Percentiles rank a stretch among this genome's conserved stretches.
phyloP scores from a whole-genome alignment of 371 early-diverging fungal genomes.

The Batkoa obscura region DNA sequence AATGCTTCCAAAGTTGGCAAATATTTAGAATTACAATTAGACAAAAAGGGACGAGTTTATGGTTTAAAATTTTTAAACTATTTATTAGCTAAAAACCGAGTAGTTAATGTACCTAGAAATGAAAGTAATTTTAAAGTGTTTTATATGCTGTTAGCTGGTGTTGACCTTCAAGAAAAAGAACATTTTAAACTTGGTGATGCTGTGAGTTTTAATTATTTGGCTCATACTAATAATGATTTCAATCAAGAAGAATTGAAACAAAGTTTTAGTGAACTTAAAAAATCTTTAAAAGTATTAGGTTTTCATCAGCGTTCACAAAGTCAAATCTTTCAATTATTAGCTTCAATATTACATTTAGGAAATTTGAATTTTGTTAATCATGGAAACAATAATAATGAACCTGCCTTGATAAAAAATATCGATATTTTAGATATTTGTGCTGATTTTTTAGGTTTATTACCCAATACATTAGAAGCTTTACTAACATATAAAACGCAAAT shows the following conservation, averaged over 20 bases:
- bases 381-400: constrained; percentile 12
- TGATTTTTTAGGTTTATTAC: constrained; percentile 57
- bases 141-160: constrained; percentile 55
- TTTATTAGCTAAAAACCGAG: constrained; percentile 68
- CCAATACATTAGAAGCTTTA: constrained; percentile 43
- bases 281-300: constrained; percentile 53
- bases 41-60: constrained; percentile 62
- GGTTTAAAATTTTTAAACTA: constrained; percentile 83
- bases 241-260: neutral
- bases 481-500: constrained; percentile 41
- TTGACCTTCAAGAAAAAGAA: constrained; percentile 25
- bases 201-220: constrained; percentile 27
- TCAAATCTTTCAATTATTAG: constrained; percentile 43
- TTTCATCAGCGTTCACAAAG: constrained; percentile 50
- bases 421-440: constrained; percentile 52
- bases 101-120: constrained; percentile 26
- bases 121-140: constrained; percentile 86
- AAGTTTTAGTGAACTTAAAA: constrained; percentile 38
- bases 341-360: constrained; percentile 71
- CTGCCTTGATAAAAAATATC: constrained; percentile 36
- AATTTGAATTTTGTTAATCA: constrained; percentile 38
- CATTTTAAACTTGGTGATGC: constrained; percentile 27
- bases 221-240: constrained; percentile 16
- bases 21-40: constrained; percentile 79
- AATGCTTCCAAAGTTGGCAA: constrained; percentile 78